phyloP scores from a whole-genome alignment of 2,329 filamentous ascomycete genomes.

The Stagonosporopsis vannaccii region DNA sequence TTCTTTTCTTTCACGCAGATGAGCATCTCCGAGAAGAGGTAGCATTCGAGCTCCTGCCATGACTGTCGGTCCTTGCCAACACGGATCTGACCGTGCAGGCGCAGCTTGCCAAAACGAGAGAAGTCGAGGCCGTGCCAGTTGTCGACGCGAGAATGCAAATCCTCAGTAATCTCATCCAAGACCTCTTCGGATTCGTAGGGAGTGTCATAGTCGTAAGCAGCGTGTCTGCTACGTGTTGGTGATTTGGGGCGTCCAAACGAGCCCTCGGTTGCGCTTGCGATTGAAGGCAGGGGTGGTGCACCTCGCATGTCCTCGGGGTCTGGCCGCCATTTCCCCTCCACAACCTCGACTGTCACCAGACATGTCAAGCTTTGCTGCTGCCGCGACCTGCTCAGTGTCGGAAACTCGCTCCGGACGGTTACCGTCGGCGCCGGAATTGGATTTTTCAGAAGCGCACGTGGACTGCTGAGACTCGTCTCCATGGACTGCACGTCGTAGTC shows the following conservation, averaged over 20 bases:
- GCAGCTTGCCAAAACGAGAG: constrained; percentile 87
- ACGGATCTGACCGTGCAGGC: constrained; percentile 85
- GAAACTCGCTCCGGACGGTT: constrained; percentile 96
- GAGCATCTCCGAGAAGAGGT: constrained; percentile 97
- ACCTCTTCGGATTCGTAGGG: constrained; percentile 79
- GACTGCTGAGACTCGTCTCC: constrained; percentile 82
- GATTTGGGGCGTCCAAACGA: constrained; percentile 61
- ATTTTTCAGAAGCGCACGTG: constrained; percentile 74
- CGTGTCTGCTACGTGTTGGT: constrained; percentile 59
- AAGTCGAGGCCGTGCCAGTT: constrained; percentile 99
- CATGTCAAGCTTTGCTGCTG: constrained; percentile 96
- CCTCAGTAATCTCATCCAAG: constrained; percentile 85
- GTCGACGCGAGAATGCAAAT: constrained; percentile 84
- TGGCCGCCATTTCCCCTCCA: constrained; percentile 88
- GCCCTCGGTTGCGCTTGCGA: constrained; percentile 57
- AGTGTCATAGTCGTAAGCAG: constrained; percentile 41
- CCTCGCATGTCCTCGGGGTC: constrained; percentile 77
- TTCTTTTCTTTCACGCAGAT: constrained; percentile 99
- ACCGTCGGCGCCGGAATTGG: constrained; percentile 90
- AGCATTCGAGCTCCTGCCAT: constrained; percentile 98
- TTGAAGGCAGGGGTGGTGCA: constrained; percentile 59
- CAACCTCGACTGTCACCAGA: constrained; percentile 90
- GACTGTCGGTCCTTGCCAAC: constrained; percentile 96
- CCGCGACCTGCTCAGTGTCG: constrained; percentile 87
- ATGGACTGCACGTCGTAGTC: constrained; percentile 97